Evolutionary conservation across 352 stramenopile species (phyloP).

Genomic region (Globisporangium spinosum): DNA sequence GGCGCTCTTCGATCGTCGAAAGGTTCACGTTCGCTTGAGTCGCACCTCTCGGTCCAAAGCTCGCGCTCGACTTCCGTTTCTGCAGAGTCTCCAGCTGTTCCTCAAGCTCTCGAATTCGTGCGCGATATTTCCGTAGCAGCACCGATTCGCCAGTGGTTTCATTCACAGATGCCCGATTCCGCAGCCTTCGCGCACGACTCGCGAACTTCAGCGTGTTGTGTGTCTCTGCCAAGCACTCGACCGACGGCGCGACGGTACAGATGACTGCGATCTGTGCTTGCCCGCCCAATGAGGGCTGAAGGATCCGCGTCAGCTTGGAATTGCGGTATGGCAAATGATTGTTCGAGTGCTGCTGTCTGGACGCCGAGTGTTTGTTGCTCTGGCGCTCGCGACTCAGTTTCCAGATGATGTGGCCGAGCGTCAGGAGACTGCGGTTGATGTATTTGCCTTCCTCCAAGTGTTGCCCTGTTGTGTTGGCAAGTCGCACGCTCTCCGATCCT

Average conservation of each 20-base stretch:
- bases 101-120: slow-evolving; percentile 59
- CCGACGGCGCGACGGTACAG: slow-evolving; percentile 93
- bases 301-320: slow-evolving; percentile 96
- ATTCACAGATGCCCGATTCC: slow-evolving; percentile 90
- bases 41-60: slow-evolving; percentile 15
- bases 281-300: slow-evolving; percentile 94
- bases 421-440: slow-evolving; percentile 91
- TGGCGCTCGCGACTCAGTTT: slow-evolving; percentile 79
- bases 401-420: slow-evolving; percentile 93
- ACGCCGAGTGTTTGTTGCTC: slow-evolving; percentile 18
- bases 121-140: slow-evolving; percentile 63
- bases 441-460: slow-evolving; percentile 82
- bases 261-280: slow-evolving; percentile 97
- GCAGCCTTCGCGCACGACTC: slow-evolving; percentile 89
- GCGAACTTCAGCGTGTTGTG: slow-evolving; percentile 96
- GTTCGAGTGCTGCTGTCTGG: slow-evolving; percentile 13
- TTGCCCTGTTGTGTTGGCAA: slow-evolving; percentile 74
- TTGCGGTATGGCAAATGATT: slow-evolving; percentile 96
- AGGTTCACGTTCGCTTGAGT: slow-evolving; percentile 21
- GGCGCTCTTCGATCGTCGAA: slow-evolving; percentile 44
- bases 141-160: slow-evolving; percentile 72
- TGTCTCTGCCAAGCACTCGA: slow-evolving; percentile 93
- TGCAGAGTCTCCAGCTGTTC: slow-evolving; percentile 61
- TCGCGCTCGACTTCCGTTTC: slow-evolving; percentile 31
- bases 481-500: slow-evolving; percentile 82